Percentiles rank a stretch among this genome's conserved stretches.
Evolutionary conservation across 2,329 filamentous ascomycete species (phyloP).

Genomic region (Aspergillus pseudoterreus): DNA sequence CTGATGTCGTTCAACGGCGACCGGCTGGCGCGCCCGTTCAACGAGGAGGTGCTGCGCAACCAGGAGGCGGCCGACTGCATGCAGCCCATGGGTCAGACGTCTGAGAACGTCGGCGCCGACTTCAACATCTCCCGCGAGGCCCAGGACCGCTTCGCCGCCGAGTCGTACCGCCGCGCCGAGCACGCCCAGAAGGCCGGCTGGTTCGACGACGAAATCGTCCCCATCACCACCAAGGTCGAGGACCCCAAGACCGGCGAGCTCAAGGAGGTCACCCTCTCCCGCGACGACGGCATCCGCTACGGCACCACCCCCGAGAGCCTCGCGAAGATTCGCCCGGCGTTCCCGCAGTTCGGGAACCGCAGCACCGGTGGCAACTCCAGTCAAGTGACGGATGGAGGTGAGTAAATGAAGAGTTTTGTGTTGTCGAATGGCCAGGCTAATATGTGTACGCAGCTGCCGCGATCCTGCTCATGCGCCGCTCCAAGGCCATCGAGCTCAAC

Average conservation of each 20-base stretch:
- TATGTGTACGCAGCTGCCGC: conserved; percentile 61
- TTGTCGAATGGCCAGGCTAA: no score
- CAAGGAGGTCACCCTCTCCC: conserved; percentile 73
- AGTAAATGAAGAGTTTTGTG: no score
- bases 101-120: conserved; percentile 89
- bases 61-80: conserved; percentile 82
- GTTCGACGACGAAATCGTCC: conserved; percentile 92
- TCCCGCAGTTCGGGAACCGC: conserved; percentile 80
- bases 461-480: conserved; percentile 89
- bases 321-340: conserved; percentile 81
- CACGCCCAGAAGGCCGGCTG: conserved; percentile 82
- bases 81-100: conserved; percentile 97
- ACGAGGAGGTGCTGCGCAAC: conserved; percentile 68
- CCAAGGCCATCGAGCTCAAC: conserved; percentile 77
- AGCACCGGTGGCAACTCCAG: conserved; percentile 92
- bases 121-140: conserved; percentile 76
- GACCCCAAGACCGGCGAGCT: conserved; percentile 75
- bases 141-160: conserved; percentile 82
- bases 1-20: conserved; percentile 76
- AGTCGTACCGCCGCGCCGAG: conserved; percentile 85
- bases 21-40: conserved; percentile 67
- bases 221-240: conserved; percentile 77
- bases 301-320: conserved; percentile 84
- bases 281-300: conserved; percentile 85
- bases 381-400: conserved; percentile 85